phyloP scores from a whole-genome alignment of 2,329 filamentous ascomycete species.

The Rhexocercosporidium sp. region DNA sequence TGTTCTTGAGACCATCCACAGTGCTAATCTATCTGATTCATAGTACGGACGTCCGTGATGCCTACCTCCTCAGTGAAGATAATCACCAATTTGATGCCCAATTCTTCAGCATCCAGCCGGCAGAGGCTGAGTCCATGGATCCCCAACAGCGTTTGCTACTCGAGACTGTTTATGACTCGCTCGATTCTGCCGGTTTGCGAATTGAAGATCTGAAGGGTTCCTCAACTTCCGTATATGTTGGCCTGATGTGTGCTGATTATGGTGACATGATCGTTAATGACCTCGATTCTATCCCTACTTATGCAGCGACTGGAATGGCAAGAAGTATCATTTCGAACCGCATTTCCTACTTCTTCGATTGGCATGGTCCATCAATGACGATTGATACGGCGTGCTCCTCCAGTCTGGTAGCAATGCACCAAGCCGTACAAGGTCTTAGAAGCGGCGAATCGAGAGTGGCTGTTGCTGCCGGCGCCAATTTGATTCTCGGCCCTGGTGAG shows the following conservation, averaged over 20 bases:
- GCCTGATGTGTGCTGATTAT: conserved; percentile 46
- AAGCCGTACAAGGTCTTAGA: conserved; percentile 10
- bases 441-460: conserved; percentile 41
- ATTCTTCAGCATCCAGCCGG: conserved; percentile 17
- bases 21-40: no score
- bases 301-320: conserved; percentile 34
- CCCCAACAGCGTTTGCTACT: conserved; percentile 39
- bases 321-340: conserved; percentile 52
- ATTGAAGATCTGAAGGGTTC: conserved; percentile 32
- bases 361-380: conserved; percentile 48
- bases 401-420: conserved; percentile 31
- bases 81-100: conserved; percentile 15
- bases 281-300: conserved; percentile 17
- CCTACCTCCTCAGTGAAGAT: conserved; percentile 20
- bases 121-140: conserved; percentile 40
- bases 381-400: conserved; percentile 55
- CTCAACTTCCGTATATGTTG: conserved; percentile 41
- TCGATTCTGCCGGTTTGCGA: conserved; percentile 36
- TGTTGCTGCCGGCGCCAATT: conserved; percentile 38
- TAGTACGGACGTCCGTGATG: conserved; percentile 13
- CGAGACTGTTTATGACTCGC: conserved; percentile 38
- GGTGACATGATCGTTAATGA: conserved; percentile 12
- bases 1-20: no score
- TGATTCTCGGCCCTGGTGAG: conserved; percentile 27
- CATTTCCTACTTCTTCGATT: conserved; percentile 49